Conservation (phyloP, 1,284 basidiomycete species). For the Ceratobasidium theobromae region DNA sequence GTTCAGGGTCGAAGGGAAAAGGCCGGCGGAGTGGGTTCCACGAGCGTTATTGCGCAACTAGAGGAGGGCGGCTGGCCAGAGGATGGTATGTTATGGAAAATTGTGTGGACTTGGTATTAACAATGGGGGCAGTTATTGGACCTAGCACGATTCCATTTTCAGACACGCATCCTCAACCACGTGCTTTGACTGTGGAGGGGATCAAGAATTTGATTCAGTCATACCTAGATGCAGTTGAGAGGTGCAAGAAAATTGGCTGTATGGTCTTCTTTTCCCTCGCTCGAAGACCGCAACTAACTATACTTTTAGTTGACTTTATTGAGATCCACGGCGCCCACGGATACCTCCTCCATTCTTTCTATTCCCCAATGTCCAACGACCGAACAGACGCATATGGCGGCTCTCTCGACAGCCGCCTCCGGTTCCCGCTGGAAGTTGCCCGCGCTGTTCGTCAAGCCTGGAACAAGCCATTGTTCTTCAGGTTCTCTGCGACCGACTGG, state of each 20-base stretch:
- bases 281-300: constrained; percentile 34
- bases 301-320: constrained; percentile 68
- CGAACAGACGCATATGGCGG: constrained; percentile 77
- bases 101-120: neutral
- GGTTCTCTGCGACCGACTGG: constrained; percentile 78
- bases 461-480: constrained; percentile 71
- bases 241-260: constrained; percentile 66
- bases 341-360: constrained; percentile 63
- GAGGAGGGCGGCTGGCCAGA: neutral
- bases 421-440: constrained; percentile 63
- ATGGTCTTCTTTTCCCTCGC: constrained; percentile 39
- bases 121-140: constrained; percentile 43
- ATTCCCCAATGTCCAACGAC: constrained; percentile 69
- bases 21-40: neutral
- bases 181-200: constrained; percentile 58
- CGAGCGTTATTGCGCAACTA: neutral
- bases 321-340: constrained; percentile 77
- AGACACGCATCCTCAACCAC: constrained; percentile 54
- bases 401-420: constrained; percentile 67
- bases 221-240: constrained; percentile 58
- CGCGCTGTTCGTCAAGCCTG: constrained; percentile 57
- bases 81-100: neutral
- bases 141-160: constrained; percentile 61
- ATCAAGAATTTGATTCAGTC: constrained; percentile 43
- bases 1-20: constrained; percentile 28